Percentiles rank a stretch among this genome's conserved stretches.
Conservation (phyloP, 441 rosid genomes). For the Flueggea neowawraea region DNA sequence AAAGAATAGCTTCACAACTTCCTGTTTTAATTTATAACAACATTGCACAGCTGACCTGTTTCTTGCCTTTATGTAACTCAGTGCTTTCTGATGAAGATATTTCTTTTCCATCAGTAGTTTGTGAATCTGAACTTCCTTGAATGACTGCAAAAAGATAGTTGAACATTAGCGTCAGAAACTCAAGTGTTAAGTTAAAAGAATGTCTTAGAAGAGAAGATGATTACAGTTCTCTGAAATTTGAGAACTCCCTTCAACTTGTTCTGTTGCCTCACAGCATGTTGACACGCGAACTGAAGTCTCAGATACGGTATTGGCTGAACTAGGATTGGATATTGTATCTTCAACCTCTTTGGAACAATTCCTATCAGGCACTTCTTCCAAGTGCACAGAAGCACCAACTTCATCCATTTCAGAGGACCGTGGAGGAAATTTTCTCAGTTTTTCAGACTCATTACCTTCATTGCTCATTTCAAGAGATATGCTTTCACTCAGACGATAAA, state of each 20-base stretch:
- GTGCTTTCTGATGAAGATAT: slow-evolving; percentile 37
- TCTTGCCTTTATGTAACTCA: slow-evolving; percentile 47
- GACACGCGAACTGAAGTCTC: slow-evolving; percentile 25
- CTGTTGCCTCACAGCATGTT: slow-evolving; percentile 28
- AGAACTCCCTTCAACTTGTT: slow-evolving; percentile 31
- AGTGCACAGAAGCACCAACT: slow-evolving; percentile 38
- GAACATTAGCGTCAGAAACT: slow-evolving; percentile 4
- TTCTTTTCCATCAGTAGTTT: slow-evolving; percentile 35
- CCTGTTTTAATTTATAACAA: too few species aligned
- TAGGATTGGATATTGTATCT: slow-evolving; percentile 12
- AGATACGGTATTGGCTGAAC: slow-evolving; percentile 18
- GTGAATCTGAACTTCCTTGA: slow-evolving; percentile 34
- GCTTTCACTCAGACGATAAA: slow-evolving; percentile 20
- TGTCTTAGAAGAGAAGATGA: slow-evolving; percentile 14
- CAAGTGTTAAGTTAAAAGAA: not conserved
- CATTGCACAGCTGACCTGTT: slow-evolving; percentile 36
- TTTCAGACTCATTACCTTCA: slow-evolving; percentile 35
- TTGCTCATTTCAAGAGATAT: slow-evolving; percentile 19
- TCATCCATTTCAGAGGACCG: slow-evolving; percentile 50
- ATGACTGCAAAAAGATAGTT: slow-evolving; percentile 28
- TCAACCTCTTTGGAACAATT: slow-evolving; percentile 27
- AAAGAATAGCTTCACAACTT: not conserved
- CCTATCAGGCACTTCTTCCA: slow-evolving; percentile 21
- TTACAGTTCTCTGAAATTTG: slow-evolving; percentile 43
- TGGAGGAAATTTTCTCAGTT: slow-evolving; percentile 55